Evolutionary conservation across 2,329 filamentous ascomycete species (phyloP).

Genomic region (Cladosporium sp.): DNA sequence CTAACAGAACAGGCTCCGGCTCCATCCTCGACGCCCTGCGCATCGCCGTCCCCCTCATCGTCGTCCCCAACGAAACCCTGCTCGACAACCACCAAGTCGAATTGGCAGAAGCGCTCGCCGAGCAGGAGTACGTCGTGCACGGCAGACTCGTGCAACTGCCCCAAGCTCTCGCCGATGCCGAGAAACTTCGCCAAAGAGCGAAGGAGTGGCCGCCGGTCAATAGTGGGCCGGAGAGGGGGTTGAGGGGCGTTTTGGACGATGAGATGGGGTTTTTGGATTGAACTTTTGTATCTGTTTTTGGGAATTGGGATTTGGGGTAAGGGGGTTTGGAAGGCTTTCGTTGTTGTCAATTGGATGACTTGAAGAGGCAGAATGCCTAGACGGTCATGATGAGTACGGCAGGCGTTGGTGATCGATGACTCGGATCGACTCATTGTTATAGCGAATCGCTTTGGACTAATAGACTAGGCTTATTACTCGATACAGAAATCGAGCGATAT

Average conservation of each 20-base stretch:
- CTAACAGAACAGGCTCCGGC: conserved; percentile 65
- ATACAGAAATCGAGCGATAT: too few species aligned
- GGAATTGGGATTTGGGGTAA: too few species aligned
- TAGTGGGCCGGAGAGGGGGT: conserved; percentile 40
- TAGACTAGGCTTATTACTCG: too few species aligned
- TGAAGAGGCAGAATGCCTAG: not conserved
- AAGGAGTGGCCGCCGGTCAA: conserved; percentile 50
- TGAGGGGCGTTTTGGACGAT: conserved; percentile 52
- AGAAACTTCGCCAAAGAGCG: conserved; percentile 41
- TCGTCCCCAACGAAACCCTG: conserved; percentile 79
- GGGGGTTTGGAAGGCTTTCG: not conserved
- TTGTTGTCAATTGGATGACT: not conserved
- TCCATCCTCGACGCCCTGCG: conserved; percentile 81
- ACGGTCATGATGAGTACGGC: too few species aligned
- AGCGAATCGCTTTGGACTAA: too few species aligned
- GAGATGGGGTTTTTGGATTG: conserved; percentile 55
- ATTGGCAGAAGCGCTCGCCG: conserved; percentile 71
- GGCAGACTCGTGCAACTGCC: conserved; percentile 58
- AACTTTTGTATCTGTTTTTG: too few species aligned
- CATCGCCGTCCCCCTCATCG: conserved; percentile 70
- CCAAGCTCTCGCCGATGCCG: conserved; percentile 45
- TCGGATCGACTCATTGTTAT: too few species aligned
- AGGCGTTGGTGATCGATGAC: not conserved
- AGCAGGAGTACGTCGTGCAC: conserved; percentile 71
- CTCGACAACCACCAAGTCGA: conserved; percentile 90